Evolutionary conservation across 1,284 basidiomycete genomes (phyloP).

Genomic region (Cystobasidium pallidum): DNA sequence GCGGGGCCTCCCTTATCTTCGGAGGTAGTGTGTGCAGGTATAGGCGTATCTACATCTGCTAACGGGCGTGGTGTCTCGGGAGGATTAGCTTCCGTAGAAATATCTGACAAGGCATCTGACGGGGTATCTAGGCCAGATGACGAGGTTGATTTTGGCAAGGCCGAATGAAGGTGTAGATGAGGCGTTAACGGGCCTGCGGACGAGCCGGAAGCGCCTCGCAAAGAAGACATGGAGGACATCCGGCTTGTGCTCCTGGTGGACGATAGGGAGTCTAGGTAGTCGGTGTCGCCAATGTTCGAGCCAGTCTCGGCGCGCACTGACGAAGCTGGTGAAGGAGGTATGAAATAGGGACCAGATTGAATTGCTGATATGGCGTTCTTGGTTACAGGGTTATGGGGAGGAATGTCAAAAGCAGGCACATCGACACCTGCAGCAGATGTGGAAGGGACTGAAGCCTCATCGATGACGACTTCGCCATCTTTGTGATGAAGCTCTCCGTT

Average conservation of each 20-base stretch:
- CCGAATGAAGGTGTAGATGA: conserved; percentile 36
- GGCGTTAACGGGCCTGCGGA: conserved; percentile 11
- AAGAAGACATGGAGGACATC: conserved; percentile 35
- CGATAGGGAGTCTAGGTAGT: conserved; percentile 25
- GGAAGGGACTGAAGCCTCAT: conserved; percentile 5
- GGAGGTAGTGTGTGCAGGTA: background rate
- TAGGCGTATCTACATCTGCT: conserved; percentile 18
- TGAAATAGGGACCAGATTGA: conserved; percentile 11
- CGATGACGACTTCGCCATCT: conserved; percentile 25
- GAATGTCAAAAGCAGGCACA: conserved; percentile 8
- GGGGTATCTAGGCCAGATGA: conserved; percentile 29
- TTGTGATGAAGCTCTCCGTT: conserved; percentile 11
- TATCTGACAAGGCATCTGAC: conserved; percentile 39
- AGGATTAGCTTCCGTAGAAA: conserved; percentile 41
- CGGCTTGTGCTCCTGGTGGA: conserved; percentile 8
- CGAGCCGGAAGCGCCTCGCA: conserved; percentile 4
- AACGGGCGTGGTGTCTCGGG: conserved; percentile 30
- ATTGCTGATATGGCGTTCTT: conserved; percentile 33
- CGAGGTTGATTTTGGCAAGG: conserved; percentile 14
- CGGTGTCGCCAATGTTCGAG: conserved; percentile 35
- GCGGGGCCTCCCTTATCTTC: background rate
- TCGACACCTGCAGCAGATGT: background rate
- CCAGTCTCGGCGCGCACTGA: conserved; percentile 43
- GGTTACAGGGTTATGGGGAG: conserved; percentile 23
- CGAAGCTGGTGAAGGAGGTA: conserved; percentile 45